phyloP scores from a whole-genome alignment of 495 filamentous ascomycete species.

The Neurospora sp. region DNA sequence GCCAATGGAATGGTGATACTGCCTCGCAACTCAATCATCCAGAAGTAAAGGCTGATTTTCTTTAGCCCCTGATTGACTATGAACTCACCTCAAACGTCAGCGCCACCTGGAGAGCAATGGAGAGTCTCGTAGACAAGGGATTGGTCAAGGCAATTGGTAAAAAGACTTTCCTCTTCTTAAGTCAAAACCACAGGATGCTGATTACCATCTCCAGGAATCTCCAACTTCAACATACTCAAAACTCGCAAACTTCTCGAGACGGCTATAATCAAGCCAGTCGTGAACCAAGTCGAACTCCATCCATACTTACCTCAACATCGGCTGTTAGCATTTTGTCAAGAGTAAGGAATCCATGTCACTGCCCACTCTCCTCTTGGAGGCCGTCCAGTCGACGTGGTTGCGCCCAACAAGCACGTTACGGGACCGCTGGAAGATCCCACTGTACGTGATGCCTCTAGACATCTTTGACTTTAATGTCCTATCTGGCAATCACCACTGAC shows the following conservation, averaged over 20 bases:
- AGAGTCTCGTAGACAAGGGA: slow-evolving; percentile 22
- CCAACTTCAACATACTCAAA: slow-evolving; percentile 31
- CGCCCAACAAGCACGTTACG: slow-evolving; percentile 14
- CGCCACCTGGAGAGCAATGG: slow-evolving; percentile 28
- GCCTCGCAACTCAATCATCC: background rate
- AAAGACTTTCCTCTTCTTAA: background rate
- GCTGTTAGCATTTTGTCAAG: slow-evolving; percentile 39
- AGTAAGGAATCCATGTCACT: slow-evolving; percentile 52
- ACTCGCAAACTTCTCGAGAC: slow-evolving; percentile 20
- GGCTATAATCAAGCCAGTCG: slow-evolving; percentile 20
- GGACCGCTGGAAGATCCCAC: slow-evolving; percentile 18
- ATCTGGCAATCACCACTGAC: background rate
- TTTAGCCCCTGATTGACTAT: slow-evolving; percentile 21
- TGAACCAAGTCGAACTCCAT: slow-evolving; percentile 34
- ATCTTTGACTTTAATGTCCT: background rate
- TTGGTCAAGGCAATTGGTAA: slow-evolving; percentile 26
- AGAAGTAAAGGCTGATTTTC: background rate
- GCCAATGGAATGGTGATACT: slow-evolving; percentile 21
- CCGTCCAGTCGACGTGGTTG: slow-evolving; percentile 30
- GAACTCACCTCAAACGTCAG: slow-evolving; percentile 22
- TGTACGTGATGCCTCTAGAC: slow-evolving; percentile 4
- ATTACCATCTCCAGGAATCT: slow-evolving; percentile 16
- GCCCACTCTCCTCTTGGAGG: slow-evolving; percentile 50
- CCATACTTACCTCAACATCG: slow-evolving; percentile 36
- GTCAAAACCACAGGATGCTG: background rate